Evolutionary conservation across 345 rosid species (phyloP).

Genomic region (Anastatica hierochuntica): DNA sequence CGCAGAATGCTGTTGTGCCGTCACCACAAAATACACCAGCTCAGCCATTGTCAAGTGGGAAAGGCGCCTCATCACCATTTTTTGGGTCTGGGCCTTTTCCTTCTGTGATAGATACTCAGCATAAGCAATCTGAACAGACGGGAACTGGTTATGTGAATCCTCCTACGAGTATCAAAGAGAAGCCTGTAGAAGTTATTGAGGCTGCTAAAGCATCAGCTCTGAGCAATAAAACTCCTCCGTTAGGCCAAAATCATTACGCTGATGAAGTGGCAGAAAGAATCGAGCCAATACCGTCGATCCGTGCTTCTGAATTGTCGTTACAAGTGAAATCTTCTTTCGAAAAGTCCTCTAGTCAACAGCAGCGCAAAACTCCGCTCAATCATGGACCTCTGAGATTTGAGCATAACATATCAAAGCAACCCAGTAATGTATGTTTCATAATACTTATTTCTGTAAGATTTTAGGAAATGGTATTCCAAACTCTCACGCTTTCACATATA

Average conservation of each 20-base stretch:
- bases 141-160: slow-evolving; percentile 26
- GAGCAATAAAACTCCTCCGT: slow-evolving; percentile 24
- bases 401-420: slow-evolving; percentile 56
- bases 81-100: slow-evolving; percentile 25
- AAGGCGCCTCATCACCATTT: slow-evolving; percentile 23
- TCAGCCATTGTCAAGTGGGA: slow-evolving; percentile 39
- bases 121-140: slow-evolving; percentile 26
- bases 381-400: slow-evolving; percentile 37
- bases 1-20: slow-evolving; percentile 30
- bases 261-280: slow-evolving; percentile 32
- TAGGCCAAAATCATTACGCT: slow-evolving; percentile 24
- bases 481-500: slow-evolving; percentile 13
- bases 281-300: slow-evolving; percentile 56
- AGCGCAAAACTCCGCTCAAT: slow-evolving; percentile 27
- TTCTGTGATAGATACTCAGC: slow-evolving; percentile 26
- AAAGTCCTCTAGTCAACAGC: slow-evolving; percentile 36
- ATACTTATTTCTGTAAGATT: slow-evolving; percentile 1
- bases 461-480: background rate
- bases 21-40: slow-evolving; percentile 30
- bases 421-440: slow-evolving; percentile 48
- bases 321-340: slow-evolving; percentile 42
- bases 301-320: slow-evolving; percentile 37
- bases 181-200: slow-evolving; percentile 32
- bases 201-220: slow-evolving; percentile 23
- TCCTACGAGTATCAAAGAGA: slow-evolving; percentile 30